These are phyloP conservation scores for Candida adriatica DNA, from an alignment of 805 yeast genomes.

Conservation along the genomic window DNA sequence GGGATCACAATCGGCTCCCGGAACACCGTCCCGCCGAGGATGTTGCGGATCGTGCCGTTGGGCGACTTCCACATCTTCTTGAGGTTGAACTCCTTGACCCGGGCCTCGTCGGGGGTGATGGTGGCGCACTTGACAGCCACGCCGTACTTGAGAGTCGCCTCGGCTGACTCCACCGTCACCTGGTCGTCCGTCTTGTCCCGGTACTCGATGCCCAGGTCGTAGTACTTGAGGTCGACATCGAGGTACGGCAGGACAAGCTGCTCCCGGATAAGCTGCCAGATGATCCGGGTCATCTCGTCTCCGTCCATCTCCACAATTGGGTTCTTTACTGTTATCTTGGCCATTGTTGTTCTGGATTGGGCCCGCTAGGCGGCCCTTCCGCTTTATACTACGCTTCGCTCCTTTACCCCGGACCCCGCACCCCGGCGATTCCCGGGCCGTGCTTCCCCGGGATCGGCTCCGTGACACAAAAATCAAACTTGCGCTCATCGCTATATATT, in stretches of 20 bases:
- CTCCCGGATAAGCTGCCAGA: constrained; percentile 88
- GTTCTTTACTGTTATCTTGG: constrained; percentile 69
- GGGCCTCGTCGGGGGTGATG: constrained; percentile 95
- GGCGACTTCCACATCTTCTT: constrained; percentile 98
- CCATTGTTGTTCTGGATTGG: too few relatives aligned
- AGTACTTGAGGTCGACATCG: constrained; percentile 84
- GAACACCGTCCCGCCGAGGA: constrained; percentile 93
- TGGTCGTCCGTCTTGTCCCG: constrained; percentile 85
- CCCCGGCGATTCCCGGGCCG: too few relatives aligned
- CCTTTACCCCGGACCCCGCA: too few relatives aligned
- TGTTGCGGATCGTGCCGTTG: constrained; percentile 94
- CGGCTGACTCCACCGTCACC: constrained; percentile 85
- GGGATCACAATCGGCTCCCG: constrained; percentile 94
- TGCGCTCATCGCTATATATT: not conserved
- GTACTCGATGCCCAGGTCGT: constrained; percentile 80
- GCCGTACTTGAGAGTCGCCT: constrained; percentile 80
- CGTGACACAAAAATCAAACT: too few relatives aligned
- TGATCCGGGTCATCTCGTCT: constrained; percentile 95
- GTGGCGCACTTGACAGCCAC: constrained; percentile 98
- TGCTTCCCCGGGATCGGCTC: too few relatives aligned
- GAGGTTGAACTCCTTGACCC: constrained; percentile 84
- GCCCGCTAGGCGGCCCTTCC: too few relatives aligned
- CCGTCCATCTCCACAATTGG: constrained; percentile 98
- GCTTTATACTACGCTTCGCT: too few relatives aligned
- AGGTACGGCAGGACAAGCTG: constrained; percentile 79